Percentiles rank a stretch among this genome's conserved stretches.
These are phyloP conservation scores for Termitomyces sp. DNA, from an alignment of 768 basidiomycete genomes.

Conservation along the genomic window DNA sequence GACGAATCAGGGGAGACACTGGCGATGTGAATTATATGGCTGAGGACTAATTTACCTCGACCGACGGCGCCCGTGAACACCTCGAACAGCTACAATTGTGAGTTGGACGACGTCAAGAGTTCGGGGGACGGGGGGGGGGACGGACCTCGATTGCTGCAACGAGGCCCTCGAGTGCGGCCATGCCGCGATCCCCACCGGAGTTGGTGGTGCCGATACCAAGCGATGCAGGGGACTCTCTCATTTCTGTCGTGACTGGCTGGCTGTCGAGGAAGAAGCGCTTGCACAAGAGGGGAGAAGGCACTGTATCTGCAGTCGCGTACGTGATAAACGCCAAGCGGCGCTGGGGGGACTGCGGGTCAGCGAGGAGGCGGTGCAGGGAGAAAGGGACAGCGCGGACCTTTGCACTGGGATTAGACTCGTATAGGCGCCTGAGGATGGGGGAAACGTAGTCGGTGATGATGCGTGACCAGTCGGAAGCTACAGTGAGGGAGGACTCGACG, in stretches of 20 bases:
- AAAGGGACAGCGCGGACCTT: conserved; percentile 25
- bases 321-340: conserved; percentile 49
- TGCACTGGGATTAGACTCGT: conserved; percentile 33
- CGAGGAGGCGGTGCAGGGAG: background rate
- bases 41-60: conserved; percentile 18
- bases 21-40: conserved; percentile 60
- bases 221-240: conserved; percentile 38
- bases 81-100: conserved; percentile 32
- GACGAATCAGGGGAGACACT: conserved; percentile 51
- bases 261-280: conserved; percentile 53
- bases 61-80: conserved; percentile 24
- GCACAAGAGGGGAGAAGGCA: conserved; percentile 49
- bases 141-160: conserved; percentile 67
- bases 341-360: conserved; percentile 11
- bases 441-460: conserved; percentile 43
- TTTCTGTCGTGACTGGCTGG: conserved; percentile 32
- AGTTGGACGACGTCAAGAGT: background rate
- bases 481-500: conserved; percentile 52
- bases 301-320: conserved; percentile 56
- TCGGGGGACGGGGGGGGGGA: background rate
- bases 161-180: conserved; percentile 68
- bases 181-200: conserved; percentile 42
- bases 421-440: conserved; percentile 48
- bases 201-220: conserved; percentile 56
- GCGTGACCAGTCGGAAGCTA: conserved; percentile 48